Percentiles rank a stretch among this genome's conserved stretches.
These are phyloP conservation scores for Hortaea sp. DNA, from an alignment of 2,329 filamentous ascomycete genomes.

Conservation along the genomic window DNA sequence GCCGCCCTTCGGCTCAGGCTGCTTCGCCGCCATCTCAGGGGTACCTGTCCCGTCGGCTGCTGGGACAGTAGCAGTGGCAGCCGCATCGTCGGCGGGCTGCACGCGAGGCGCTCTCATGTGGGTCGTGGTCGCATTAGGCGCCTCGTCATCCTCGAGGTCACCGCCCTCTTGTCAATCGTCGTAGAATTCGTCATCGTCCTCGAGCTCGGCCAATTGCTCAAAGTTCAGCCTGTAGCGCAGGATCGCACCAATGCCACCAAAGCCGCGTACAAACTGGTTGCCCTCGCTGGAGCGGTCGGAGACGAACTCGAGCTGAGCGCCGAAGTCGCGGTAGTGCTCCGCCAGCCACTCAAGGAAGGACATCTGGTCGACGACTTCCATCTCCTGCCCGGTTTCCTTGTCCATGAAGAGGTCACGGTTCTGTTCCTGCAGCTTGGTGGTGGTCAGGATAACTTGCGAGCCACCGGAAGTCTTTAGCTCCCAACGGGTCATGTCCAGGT, in stretches of 20 bases:
- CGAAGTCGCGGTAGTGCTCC: constrained; percentile 96
- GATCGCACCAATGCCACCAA: constrained; percentile 94
- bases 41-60: constrained; percentile 12
- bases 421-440: constrained; percentile 73
- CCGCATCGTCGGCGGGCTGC: constrained; percentile 21
- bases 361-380: constrained; percentile 80
- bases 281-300: constrained; percentile 95
- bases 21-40: not conserved
- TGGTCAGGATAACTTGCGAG: constrained; percentile 67
- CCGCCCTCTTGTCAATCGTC: constrained; percentile 79
- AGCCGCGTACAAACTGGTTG: constrained; percentile 99
- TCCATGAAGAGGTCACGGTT: constrained; percentile 83
- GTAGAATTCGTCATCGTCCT: constrained; percentile 77
- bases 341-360: constrained; percentile 99
- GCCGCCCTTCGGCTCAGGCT: not conserved
- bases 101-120: constrained; percentile 36
- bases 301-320: constrained; percentile 90
- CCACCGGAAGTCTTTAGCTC: constrained; percentile 70
- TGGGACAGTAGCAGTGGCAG: constrained; percentile 20
- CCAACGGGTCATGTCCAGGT: constrained; percentile 90
- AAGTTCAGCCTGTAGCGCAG: constrained; percentile 99
- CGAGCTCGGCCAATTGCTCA: constrained; percentile 87
- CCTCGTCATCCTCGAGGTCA: constrained; percentile 57
- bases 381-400: constrained; percentile 90
- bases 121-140: constrained; percentile 55